A percentile compares a stretch with the other conserved stretches of the same genome.
Conservation (phyloP, 1,284 basidiomycete genomes). For the Malassezia cuniculi region DNA sequence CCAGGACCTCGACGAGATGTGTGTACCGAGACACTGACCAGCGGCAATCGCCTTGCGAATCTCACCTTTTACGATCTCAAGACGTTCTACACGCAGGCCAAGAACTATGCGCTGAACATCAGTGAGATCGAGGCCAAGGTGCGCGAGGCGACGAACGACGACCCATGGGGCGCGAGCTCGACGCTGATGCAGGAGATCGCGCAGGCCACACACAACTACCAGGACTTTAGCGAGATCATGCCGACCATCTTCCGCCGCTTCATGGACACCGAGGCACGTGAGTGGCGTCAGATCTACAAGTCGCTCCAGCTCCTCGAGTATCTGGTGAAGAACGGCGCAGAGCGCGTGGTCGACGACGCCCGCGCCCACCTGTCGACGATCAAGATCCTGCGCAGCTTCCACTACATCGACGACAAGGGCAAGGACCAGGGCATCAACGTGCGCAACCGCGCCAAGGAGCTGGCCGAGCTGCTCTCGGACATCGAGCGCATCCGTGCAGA, state of each 20-base stretch:
- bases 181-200: conserved; percentile 98
- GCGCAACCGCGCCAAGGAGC: conserved; percentile 80
- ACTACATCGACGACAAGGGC: conserved; percentile 95
- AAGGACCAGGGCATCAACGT: conserved; percentile 99
- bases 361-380: conserved; percentile 84
- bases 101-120: conserved; percentile 65
- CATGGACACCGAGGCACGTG: conserved; percentile 80
- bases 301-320: conserved; percentile 89
- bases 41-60: conserved; percentile 38
- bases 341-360: conserved; percentile 94
- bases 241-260: conserved; percentile 78
- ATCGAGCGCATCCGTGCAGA: conserved; percentile 80
- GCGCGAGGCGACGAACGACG: conserved; percentile 90
- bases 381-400: conserved; percentile 95
- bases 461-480: conserved; percentile 75
- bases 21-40: background rate
- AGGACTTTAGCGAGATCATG: conserved; percentile 99
- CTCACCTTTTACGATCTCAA: conserved; percentile 44
- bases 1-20: conserved; percentile 13
- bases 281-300: conserved; percentile 99
- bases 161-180: conserved; percentile 95
- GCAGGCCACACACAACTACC: conserved; percentile 55
- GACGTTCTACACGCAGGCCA: conserved; percentile 35
- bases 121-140: conserved; percentile 97
- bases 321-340: conserved; percentile 92